Conservation (phyloP, 352 stramenopile genomes). For the Peronospora tabacina region DNA sequence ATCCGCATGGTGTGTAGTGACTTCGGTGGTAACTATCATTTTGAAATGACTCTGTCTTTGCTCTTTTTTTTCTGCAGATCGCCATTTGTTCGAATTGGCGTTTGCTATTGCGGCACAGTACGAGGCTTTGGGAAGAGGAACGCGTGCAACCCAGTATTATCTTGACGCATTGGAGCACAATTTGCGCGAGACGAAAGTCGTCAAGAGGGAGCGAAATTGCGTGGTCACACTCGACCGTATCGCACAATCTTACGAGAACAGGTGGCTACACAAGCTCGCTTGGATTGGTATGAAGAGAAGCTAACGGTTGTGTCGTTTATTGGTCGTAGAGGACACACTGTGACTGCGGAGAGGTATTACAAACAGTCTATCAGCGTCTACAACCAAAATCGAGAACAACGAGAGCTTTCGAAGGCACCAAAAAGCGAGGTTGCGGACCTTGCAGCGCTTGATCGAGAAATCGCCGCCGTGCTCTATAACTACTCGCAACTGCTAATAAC, state of each 20-base stretch:
- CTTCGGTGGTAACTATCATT: neutral
- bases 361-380: constrained; percentile 27
- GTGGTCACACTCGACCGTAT: constrained; percentile 75
- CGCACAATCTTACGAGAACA: constrained; percentile 69
- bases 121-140: constrained; percentile 38
- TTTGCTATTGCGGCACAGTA: constrained; percentile 74
- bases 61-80: constrained; percentile 29
- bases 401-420: constrained; percentile 26
- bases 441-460: constrained; percentile 27
- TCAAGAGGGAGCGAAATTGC: constrained; percentile 33
- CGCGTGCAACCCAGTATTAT: constrained; percentile 56
- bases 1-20: constrained; percentile 39
- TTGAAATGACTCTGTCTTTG: neutral
- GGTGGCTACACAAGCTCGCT: constrained; percentile 6
- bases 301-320: neutral
- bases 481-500: constrained; percentile 29
- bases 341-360: constrained; percentile 31
- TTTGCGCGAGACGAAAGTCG: constrained; percentile 24
- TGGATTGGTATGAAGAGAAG: neutral
- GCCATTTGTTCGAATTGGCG: constrained; percentile 68
- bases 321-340: constrained; percentile 7
- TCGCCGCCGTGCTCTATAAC: constrained; percentile 33
- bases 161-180: constrained; percentile 51
- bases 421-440: constrained; percentile 19
- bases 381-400: constrained; percentile 24